phyloP scores from a whole-genome alignment of 1,139 yeast genomes.

The Taphrina sp. region DNA sequence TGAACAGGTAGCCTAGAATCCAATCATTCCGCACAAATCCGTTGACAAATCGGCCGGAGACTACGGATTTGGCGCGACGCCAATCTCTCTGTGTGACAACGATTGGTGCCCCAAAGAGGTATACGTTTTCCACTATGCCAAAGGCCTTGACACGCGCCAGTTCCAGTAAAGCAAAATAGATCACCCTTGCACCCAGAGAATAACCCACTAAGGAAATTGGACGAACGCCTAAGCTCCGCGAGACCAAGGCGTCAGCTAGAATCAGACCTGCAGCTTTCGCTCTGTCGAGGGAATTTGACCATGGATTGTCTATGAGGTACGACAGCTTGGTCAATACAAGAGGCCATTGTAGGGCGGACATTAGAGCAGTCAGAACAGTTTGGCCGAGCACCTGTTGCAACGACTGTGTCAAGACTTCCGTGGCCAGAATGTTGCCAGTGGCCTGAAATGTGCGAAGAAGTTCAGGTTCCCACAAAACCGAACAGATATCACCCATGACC shows the following conservation, averaged over 20 bases:
- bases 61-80: slow-evolving; percentile 77
- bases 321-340: slow-evolving; percentile 87
- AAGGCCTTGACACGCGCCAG: slow-evolving; percentile 80
- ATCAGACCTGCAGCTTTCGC: slow-evolving; percentile 94
- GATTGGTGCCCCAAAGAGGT: slow-evolving; percentile 83
- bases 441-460: slow-evolving; percentile 96
- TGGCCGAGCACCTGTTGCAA: slow-evolving; percentile 94
- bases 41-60: slow-evolving; percentile 84
- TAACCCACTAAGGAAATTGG: slow-evolving; percentile 93
- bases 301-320: slow-evolving; percentile 89
- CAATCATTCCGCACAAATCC: slow-evolving; percentile 93
- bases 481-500: slow-evolving; percentile 91
- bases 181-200: slow-evolving; percentile 88
- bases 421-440: slow-evolving; percentile 86
- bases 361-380: slow-evolving; percentile 83
- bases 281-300: slow-evolving; percentile 94
- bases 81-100: slow-evolving; percentile 77
- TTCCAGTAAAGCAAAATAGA: slow-evolving; percentile 84
- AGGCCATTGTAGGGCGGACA: slow-evolving; percentile 95
- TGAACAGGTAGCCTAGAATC: slow-evolving; percentile 89
- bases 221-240: slow-evolving; percentile 85
- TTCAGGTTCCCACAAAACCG: slow-evolving; percentile 96
- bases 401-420: slow-evolving; percentile 83
- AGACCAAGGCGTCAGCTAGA: slow-evolving; percentile 82
- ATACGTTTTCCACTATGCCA: slow-evolving; percentile 87